Conservation (phyloP, 805 yeast genomes). For the Candida vaughaniae region DNA sequence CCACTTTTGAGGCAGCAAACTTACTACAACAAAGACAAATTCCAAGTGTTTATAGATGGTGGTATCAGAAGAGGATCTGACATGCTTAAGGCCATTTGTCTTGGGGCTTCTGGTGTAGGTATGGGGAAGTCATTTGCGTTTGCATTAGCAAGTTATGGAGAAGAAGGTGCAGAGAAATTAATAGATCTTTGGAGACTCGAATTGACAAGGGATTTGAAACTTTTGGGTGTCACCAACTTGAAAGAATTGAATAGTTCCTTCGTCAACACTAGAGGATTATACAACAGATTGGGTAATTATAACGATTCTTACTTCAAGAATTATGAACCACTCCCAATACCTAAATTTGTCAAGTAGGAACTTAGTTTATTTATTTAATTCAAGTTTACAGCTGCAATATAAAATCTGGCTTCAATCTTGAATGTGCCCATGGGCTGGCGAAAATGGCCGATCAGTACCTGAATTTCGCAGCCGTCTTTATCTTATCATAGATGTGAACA, state of each 20-base stretch:
- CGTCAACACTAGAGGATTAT: slow-evolving; percentile 25
- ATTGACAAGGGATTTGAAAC: slow-evolving; percentile 72
- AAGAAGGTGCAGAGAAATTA: slow-evolving; percentile 58
- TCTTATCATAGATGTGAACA: too few relatives aligned
- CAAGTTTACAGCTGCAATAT: too few relatives aligned
- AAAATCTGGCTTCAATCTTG: too few relatives aligned
- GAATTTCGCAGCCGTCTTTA: too few relatives aligned
- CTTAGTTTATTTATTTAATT: too few relatives aligned
- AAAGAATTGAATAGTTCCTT: slow-evolving; percentile 39
- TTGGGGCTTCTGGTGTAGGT: slow-evolving; percentile 71
- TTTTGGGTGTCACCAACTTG: slow-evolving; percentile 69
- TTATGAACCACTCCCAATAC: slow-evolving; percentile 11
- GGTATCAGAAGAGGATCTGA: slow-evolving; percentile 71
- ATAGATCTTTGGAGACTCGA: slow-evolving; percentile 65
- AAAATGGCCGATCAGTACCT: too few relatives aligned
- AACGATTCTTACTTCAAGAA: slow-evolving; percentile 13
- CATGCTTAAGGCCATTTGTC: slow-evolving; percentile 60
- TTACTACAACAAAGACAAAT: slow-evolving; percentile 29
- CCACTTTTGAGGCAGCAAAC: slow-evolving; percentile 53
- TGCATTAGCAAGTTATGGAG: slow-evolving; percentile 63
- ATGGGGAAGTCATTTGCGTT: slow-evolving; percentile 64
- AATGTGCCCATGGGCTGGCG: too few relatives aligned
- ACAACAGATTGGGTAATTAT: slow-evolving; percentile 25
- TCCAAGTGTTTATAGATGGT: slow-evolving; percentile 61
- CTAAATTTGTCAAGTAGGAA: too few relatives aligned